Evolutionary conservation across 345 rosid genomes (phyloP), one percentile per base, ranked within the genome.

Genomic region (Firmiana major): DNA sequence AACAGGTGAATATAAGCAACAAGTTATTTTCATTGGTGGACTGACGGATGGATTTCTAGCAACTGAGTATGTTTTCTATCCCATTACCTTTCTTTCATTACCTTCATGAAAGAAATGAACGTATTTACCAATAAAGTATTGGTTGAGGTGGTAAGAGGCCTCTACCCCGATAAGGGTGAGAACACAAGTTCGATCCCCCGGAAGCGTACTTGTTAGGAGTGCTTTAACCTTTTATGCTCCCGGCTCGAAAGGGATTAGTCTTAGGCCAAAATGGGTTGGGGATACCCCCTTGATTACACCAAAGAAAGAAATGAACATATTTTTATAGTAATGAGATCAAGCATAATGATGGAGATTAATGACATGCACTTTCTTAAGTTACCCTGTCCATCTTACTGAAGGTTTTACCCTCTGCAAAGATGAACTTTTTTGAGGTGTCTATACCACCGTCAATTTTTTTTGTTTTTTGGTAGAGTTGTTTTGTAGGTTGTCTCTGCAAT

Each of bases 41-140:
- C 80, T 94, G 78, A 91, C 97, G 0, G 98, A 93, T 87, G 98
- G 98, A 40, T 89, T 94, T 79, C 73, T 93, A 63, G 97, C 97
- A 8, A 93, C 97, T 0, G 97, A 91, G 98, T 94, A 94, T 38
- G 97, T 85, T 42, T 64, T 49, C 45, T 24, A 24, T 43, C 36
- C 2, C 19, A 6, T 12, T 67, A 43, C n/a, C 51, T 43, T 21
- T n/a, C n/a, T n/a, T n/a, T n/a, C 19, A 6, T 12, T 67, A 43
- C n/a, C 51, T 43, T 21, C 71, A 67, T 67, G 34, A 22, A 21
- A 42, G 71, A 67, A 67, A 67, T 66, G 71, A 11, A 19, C 38
- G 24, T 45, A 54, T 43, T 51, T 66, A n/a, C n/a, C n/a, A n/a
- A n/a, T n/a, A n/a, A n/a, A n/a, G n/a, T n/a, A n/a, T n/a, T n/a